A percentile compares a stretch with the other conserved stretches of the same genome.
Evolutionary conservation across 352 stramenopile genomes (phyloP).

Genomic region (Phytophthora pistaciae): DNA sequence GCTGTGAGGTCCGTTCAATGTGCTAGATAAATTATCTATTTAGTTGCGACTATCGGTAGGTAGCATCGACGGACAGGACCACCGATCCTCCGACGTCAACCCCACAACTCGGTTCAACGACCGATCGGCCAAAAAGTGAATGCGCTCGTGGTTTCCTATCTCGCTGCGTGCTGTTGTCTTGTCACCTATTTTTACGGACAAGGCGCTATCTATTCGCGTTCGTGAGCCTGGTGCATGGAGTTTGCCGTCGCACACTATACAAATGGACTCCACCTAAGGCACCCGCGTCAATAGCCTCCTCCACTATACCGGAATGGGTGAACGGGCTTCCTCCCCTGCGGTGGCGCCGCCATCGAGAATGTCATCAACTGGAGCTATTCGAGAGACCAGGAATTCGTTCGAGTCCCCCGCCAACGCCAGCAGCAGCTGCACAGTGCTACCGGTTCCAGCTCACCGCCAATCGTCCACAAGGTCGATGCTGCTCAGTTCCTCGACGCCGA

Average conservation of each 20-base stretch:
- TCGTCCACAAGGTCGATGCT: conserved; percentile 45
- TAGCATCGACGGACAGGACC: too few species aligned
- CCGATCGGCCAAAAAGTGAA: not conserved
- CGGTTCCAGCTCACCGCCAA: conserved; percentile 15
- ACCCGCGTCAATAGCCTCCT: not conserved
- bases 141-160: not conserved
- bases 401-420: conserved; percentile 5
- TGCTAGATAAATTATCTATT: too few species aligned
- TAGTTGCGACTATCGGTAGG: too few species aligned
- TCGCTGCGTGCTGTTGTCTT: not conserved
- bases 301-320: conserved; percentile 10
- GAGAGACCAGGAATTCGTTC: conserved; percentile 13
- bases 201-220: conserved; percentile 14
- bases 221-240: not conserved
- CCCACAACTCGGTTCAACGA: not conserved
- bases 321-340: conserved; percentile 7
- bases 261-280: conserved; percentile 10
- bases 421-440: conserved; percentile 23
- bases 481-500: conserved; percentile 24
- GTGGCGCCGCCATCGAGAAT: conserved; percentile 15
- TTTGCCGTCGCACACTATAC: conserved; percentile 7
- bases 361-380: conserved; percentile 14
- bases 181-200: conserved; percentile 25
- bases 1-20: too few species aligned
- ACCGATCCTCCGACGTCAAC: too few species aligned